Evolutionary conservation across 2,329 filamentous ascomycete genomes (phyloP).

Genomic region (Lasiodiplodia gonubiensis): DNA sequence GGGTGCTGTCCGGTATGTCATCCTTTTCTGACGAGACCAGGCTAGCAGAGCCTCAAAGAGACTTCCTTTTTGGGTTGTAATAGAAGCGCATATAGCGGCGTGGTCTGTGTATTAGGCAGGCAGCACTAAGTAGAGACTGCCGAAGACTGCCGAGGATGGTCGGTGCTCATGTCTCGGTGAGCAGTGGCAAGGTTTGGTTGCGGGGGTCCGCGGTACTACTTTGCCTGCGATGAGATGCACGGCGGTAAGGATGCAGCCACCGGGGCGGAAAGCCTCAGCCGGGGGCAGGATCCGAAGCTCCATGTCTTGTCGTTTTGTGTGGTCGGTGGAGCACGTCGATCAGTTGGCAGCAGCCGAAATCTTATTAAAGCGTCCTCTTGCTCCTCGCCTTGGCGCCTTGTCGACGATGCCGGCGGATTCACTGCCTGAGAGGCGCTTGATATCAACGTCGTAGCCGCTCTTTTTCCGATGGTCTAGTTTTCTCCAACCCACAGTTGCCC

Average conservation of each 20-base stretch:
- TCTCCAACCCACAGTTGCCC: neutral
- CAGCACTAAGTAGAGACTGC: neutral
- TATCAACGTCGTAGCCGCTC: neutral
- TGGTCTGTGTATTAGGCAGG: neutral
- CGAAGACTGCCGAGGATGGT: slow-evolving; percentile 9
- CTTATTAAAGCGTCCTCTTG: neutral
- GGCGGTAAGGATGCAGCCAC: neutral
- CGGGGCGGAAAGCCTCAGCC: slow-evolving; percentile 9
- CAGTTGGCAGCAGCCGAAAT: neutral
- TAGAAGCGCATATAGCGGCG: neutral
- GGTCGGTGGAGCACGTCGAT: slow-evolving; percentile 8
- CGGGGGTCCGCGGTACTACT: neutral
- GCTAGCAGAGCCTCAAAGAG: neutral
- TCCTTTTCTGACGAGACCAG: neutral
- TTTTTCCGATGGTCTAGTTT: neutral
- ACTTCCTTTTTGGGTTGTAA: neutral
- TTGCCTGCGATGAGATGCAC: neutral
- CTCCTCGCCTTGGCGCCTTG: neutral
- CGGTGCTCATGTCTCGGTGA: neutral
- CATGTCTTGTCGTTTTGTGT: neutral
- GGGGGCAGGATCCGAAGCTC: neutral
- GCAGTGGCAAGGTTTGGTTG: neutral
- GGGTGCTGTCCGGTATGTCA: neutral
- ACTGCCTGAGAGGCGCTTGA: neutral
- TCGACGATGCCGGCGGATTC: neutral